Base-by-base conservation (phyloP, 2,329 filamentous ascomycete genomes). In the Aspergillus sp. region DNA sequence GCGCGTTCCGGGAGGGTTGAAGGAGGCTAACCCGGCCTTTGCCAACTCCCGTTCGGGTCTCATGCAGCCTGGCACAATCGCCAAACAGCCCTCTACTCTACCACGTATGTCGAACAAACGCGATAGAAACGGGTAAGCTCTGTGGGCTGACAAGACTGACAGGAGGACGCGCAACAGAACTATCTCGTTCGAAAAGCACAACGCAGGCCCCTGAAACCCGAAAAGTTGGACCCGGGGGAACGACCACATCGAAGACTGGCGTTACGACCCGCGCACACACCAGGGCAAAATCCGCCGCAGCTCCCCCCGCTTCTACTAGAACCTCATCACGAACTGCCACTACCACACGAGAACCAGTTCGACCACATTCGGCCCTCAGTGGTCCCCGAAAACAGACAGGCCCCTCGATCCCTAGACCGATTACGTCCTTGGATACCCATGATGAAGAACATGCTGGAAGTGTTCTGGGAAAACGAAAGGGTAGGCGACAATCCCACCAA, bases 311-410 rank as follows among this genome's bases (percentile, higher is more conserved):
- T 3, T 70, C 68, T 27, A 66, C 67, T 9, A 61, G 68, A 46
- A 71, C 74, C 23, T 66, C 70, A 15, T 69, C 69, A 30, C 73
- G 74, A 54, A 64, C 70, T 48, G 74, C 69, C 53, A 74, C 70
- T 5, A 64, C 71, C 15, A 55, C 67, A 4, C 58, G 68, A 50
- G 67, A 61, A 32, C 56, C 62, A 50, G 73, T 63, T 25, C 77
- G 80, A 46, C 74, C 79, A 3, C 74, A 79, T 52, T 74, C 78
- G 5, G 72, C 80, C 32, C 69, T 79, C 55, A 68, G 70, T 53
- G 75, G 77, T 51, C 67, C 76, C 39, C 69, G 74, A 46, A 76
- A 74, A 59, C 62, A 71, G 48, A 69, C 77, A 57, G 66, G 67
- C 20, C 63, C 66, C 49, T 72, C 67, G 53, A 66, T 63, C 43